Percentiles rank a stretch among this genome's conserved stretches.
Evolutionary conservation across 352 stramenopile species (phyloP).

Genomic region (Pythium vanterpoolii): DNA sequence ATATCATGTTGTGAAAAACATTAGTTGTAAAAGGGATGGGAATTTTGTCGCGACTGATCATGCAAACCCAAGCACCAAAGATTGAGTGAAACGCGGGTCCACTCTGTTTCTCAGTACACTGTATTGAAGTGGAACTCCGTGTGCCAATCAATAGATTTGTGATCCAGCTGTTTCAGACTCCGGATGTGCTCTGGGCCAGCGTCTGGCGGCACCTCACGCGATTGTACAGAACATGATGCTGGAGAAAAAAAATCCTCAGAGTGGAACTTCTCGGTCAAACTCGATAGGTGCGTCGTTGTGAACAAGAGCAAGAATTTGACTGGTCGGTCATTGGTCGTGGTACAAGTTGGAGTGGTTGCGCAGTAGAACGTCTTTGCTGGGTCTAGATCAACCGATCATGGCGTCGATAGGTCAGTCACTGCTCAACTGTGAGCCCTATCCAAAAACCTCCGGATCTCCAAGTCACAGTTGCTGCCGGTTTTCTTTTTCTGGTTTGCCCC

Average conservation of each 20-base stretch:
- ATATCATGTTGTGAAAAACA: conserved; percentile 6
- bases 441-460: not conserved
- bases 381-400: not conserved
- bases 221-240: too few species aligned
- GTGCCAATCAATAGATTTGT: not conserved
- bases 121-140: not conserved
- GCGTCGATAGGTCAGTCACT: not conserved
- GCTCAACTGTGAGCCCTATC: not conserved
- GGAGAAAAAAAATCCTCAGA: too few species aligned
- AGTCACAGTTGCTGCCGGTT: not conserved
- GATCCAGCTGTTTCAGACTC: too few species aligned
- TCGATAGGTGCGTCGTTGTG: too few species aligned
- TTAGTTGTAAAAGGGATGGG: not conserved
- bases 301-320: not conserved
- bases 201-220: too few species aligned
- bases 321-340: not conserved
- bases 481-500: not conserved
- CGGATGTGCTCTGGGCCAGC: too few species aligned
- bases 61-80: conserved; percentile 13
- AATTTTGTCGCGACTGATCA: conserved; percentile 2
- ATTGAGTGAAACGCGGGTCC: not conserved
- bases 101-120: not conserved
- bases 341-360: not conserved
- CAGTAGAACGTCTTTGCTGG: not conserved
- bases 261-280: too few species aligned